These are phyloP conservation scores for Erysimum pusillum DNA, from an alignment of 441 rosid species.

Conservation along the genomic window DNA sequence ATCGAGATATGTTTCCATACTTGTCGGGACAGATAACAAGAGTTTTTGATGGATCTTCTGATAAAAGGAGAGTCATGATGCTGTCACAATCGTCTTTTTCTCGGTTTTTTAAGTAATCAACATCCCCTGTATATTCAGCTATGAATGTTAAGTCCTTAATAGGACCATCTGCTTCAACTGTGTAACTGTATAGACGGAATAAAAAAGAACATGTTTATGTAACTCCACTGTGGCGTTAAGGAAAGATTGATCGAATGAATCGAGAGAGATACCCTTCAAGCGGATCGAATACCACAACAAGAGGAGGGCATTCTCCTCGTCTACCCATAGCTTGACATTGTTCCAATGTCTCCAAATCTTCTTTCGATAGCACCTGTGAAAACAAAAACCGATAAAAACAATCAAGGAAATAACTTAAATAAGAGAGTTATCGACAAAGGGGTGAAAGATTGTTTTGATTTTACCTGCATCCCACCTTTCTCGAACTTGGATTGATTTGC, in stretches of 20 bases:
- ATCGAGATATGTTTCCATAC: slow-evolving; percentile 88
- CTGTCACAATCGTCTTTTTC: slow-evolving; percentile 89
- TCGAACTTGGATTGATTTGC: slow-evolving; percentile 78
- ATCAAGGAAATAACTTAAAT: slow-evolving; percentile 14
- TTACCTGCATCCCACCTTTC: slow-evolving; percentile 89
- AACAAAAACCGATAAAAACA: neutral
- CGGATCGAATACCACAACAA: slow-evolving; percentile 77
- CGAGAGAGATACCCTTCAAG: slow-evolving; percentile 78
- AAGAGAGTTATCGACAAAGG: neutral
- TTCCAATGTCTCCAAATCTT: slow-evolving; percentile 76
- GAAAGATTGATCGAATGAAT: slow-evolving; percentile 32
- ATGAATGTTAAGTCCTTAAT: slow-evolving; percentile 87
- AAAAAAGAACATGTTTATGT: slow-evolving; percentile 12
- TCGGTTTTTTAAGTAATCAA: slow-evolving; percentile 78
- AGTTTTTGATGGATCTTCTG: slow-evolving; percentile 69
- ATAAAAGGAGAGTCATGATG: slow-evolving; percentile 88
- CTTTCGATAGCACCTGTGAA: slow-evolving; percentile 72
- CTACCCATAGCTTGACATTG: slow-evolving; percentile 75
- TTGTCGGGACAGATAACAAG: slow-evolving; percentile 91
- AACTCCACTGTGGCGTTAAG: neutral
- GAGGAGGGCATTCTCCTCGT: slow-evolving; percentile 86
- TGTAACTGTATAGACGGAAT: slow-evolving; percentile 62
- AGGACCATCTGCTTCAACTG: slow-evolving; percentile 82
- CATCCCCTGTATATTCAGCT: slow-evolving; percentile 87
- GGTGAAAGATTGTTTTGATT: neutral